Evolutionary conservation across 2,329 filamentous ascomycete genomes (phyloP), one percentile per base, ranked within the genome.

Genomic region (Lachnellula subtilissima): DNA sequence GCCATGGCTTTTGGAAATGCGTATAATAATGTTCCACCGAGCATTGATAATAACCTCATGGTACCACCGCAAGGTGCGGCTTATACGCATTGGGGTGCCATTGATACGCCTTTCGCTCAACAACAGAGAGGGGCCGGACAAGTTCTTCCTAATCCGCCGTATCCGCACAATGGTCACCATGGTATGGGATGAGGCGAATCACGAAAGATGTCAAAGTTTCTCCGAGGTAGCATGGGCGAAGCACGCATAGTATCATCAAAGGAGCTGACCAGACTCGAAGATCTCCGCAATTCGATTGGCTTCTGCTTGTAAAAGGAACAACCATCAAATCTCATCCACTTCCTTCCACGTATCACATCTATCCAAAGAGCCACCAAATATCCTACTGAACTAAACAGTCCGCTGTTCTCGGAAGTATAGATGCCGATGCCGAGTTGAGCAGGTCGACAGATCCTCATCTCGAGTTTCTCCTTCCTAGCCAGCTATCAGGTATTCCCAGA

Each of bases 41-140:
- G 58, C 17, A 50, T 25, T 9, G 54, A 55, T 7, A 54, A 59
- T 25, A 58, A 61, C 25, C 53, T 57, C 37, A 47, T 64, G 48
- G 40, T 56, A 17, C 46, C 54, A 4, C 45, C 55, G 5, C 51
- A 61, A 3, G 56, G 59, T 42, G 57, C 58, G 9, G 59, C 59
- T 3, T 64, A 64, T 48, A 62, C 61, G 2, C 62, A 64, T n/a
- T 65, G 63, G 63, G 58, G 59, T 7, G 39, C 54, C 2, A 61
- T 65, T 47, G 60, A 64, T 46, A 60, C 59, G 6, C 63, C 61
- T 15, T 65, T 63, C 52, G 56, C 55, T 19, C 61, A 60, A 28
- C 49, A 43, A 23, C 22, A 19, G 11, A n/a, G 25, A 23, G 19
- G 40, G 17, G 3, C 3, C 7, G 17, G 17, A 22, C 22, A 22